phyloP scores from a whole-genome alignment of 192 early-diverging fungal genomes.

The Rhizophlyctis rosea region DNA sequence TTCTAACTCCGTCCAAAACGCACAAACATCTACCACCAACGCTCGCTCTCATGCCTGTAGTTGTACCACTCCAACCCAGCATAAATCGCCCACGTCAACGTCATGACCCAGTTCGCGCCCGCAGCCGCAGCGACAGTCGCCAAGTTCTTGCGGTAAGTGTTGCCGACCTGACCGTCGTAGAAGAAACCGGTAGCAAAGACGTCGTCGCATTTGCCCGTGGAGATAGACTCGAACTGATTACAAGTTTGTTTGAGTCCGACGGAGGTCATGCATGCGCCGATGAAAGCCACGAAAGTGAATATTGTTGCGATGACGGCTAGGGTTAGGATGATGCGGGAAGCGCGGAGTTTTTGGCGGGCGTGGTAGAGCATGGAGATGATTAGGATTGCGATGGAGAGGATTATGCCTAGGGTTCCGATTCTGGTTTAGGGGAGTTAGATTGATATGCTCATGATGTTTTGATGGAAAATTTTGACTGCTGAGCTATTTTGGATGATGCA shows the following conservation, averaged over 20 bases:
- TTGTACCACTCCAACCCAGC: conserved; percentile 22
- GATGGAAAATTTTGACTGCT: no score
- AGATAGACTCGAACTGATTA: conserved; percentile 9
- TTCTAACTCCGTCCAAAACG: no score
- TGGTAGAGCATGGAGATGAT: conserved; percentile 1
- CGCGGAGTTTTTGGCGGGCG: conserved; percentile 4
- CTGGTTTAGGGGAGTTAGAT: no score
- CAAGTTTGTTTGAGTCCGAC: conserved; percentile 18
- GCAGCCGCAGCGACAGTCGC: conserved; percentile 15
- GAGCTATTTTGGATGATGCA: no score
- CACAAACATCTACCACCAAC: no score
- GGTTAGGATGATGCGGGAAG: conserved; percentile 20
- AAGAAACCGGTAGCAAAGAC: conserved; percentile 15
- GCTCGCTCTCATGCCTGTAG: background rate
- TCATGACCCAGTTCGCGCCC: conserved; percentile 9
- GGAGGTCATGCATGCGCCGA: conserved; percentile 16
- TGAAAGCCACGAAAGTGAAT: conserved; percentile 13
- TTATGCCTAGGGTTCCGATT: conserved; percentile 20
- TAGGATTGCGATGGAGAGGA: conserved; percentile 14
- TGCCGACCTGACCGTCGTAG: background rate
- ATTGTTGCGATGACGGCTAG: conserved; percentile 19
- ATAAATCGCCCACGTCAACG: conserved; percentile 14
- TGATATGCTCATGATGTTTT: no score
- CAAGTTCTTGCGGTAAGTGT: conserved; percentile 3
- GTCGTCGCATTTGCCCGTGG: conserved; percentile 3